Evolutionary conservation across 257 asterid genomes (phyloP).

Genomic region (Eucommia ulmoides): DNA sequence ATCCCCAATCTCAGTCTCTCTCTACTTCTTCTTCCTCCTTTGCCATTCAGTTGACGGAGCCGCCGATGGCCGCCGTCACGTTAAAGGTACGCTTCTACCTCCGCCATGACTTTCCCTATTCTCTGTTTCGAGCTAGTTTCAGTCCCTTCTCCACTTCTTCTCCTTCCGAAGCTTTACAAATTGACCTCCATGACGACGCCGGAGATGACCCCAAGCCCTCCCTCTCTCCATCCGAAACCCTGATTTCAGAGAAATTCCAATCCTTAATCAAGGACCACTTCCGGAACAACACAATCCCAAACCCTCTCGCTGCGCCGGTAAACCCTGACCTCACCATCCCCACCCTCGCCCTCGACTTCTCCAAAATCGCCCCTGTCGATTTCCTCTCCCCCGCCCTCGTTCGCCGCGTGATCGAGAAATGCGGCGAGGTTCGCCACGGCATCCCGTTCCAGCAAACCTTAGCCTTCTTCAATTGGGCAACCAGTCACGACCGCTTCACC

Average conservation of each 20-base stretch:
- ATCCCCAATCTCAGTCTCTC: no score
- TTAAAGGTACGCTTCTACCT: no score
- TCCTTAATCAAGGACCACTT: slow-evolving; percentile 57
- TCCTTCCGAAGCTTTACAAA: no score
- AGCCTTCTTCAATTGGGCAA: slow-evolving; percentile 85
- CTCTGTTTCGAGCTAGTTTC: no score
- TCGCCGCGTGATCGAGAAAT: slow-evolving; percentile 45
- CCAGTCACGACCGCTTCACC: background rate
- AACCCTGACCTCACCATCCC: slow-evolving; percentile 45
- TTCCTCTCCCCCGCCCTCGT: slow-evolving; percentile 32
- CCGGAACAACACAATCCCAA: slow-evolving; percentile 50
- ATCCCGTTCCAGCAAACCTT: slow-evolving; percentile 68
- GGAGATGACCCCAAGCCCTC: no score
- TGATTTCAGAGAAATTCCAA: slow-evolving; percentile 36
- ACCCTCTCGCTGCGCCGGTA: slow-evolving; percentile 13
- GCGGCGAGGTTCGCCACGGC: slow-evolving; percentile 74
- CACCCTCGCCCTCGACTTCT: slow-evolving; percentile 47
- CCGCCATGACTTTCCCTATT: no score
- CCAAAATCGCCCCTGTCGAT: slow-evolving; percentile 20
- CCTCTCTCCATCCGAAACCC: slow-evolving; percentile 33
- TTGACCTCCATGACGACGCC: no score
- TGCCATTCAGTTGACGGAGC: no score
- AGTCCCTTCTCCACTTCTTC: no score
- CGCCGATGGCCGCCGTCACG: no score
- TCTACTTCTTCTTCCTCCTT: no score